Conservation (phyloP, 2,329 filamentous ascomycete genomes). For the Cryphonectria nitschkei region DNA sequence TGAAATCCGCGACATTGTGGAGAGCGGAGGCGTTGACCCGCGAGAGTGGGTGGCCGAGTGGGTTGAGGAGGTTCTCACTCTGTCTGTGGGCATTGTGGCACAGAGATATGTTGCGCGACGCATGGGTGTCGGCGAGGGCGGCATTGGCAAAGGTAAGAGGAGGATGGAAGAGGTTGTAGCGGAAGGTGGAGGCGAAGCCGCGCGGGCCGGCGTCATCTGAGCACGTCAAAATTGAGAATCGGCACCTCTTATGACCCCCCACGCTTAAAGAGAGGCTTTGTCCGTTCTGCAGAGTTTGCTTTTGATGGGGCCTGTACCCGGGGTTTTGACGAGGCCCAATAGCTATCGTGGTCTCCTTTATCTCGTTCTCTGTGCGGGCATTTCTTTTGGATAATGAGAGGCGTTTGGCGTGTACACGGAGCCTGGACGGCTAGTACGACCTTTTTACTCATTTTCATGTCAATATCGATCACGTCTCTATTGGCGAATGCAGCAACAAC, state of each 20-base stretch:
- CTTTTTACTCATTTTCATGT: background rate
- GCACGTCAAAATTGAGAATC: background rate
- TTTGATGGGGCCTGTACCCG: background rate
- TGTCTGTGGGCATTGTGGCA: constrained; percentile 83
- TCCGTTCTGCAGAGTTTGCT: background rate
- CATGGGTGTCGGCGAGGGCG: constrained; percentile 92
- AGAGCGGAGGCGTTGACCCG: constrained; percentile 77
- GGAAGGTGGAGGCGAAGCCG: constrained; percentile 62
- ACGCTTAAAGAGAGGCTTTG: background rate
- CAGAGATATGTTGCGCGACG: constrained; percentile 92
- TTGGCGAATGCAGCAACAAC: background rate
- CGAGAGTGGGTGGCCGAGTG: constrained; percentile 97
- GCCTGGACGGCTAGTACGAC: background rate
- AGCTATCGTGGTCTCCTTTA: background rate
- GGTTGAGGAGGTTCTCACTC: constrained; percentile 83
- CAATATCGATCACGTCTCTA: background rate
- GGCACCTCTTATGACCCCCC: background rate
- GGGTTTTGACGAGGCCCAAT: background rate
- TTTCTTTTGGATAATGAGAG: background rate
- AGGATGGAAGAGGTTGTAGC: constrained; percentile 59
- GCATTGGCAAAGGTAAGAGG: constrained; percentile 64
- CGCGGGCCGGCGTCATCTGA: constrained; percentile 60
- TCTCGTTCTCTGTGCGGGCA: background rate
- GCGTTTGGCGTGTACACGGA: background rate
- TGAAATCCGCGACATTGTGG: constrained; percentile 85